phyloP scores from a whole-genome alignment of 192 early-diverging fungal genomes.

The Hyaloraphidium curvatum region DNA sequence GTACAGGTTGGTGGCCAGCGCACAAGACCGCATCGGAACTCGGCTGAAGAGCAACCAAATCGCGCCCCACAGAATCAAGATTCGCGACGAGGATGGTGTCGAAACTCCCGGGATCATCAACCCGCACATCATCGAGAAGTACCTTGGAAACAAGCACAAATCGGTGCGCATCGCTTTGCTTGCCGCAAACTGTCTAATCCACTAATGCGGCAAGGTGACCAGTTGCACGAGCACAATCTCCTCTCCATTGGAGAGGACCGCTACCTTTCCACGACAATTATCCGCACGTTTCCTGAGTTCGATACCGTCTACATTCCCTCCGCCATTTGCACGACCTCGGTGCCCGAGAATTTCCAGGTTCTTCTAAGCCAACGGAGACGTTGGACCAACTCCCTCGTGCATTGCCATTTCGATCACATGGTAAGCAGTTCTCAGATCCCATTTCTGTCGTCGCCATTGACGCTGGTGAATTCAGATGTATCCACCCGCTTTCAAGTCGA shows the following conservation, averaged over 20 bases:
- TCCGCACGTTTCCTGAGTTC: background rate
- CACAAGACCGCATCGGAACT: too few relatives aligned
- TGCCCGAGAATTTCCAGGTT: background rate
- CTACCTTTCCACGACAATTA: background rate
- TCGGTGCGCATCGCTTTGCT: too few relatives aligned
- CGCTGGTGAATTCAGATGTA: too few relatives aligned
- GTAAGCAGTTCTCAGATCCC: too few relatives aligned
- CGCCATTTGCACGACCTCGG: constrained; percentile 4
- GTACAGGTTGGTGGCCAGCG: background rate
- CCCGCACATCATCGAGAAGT: constrained; percentile 3
- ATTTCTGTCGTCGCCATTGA: too few relatives aligned
- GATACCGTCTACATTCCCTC: background rate
- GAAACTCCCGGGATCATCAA: background rate
- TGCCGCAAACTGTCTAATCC: too few relatives aligned
- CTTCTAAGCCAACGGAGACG: constrained; percentile 5
- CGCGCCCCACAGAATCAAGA: too few relatives aligned
- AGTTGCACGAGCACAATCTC: constrained; percentile 5
- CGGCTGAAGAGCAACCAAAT: too few relatives aligned
- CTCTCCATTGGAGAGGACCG: constrained; percentile 3
- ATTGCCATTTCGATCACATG: too few relatives aligned
- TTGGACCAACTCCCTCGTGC: constrained; percentile 6
- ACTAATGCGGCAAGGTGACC: too few relatives aligned
- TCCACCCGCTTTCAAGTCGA: too few relatives aligned
- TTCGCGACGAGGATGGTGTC: constrained; percentile 1
- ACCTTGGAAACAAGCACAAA: background rate